Percentiles rank a stretch among this genome's conserved stretches.
phyloP scores from a whole-genome alignment of 2,329 filamentous ascomycete species.

The Penicillium brevicompactum region DNA sequence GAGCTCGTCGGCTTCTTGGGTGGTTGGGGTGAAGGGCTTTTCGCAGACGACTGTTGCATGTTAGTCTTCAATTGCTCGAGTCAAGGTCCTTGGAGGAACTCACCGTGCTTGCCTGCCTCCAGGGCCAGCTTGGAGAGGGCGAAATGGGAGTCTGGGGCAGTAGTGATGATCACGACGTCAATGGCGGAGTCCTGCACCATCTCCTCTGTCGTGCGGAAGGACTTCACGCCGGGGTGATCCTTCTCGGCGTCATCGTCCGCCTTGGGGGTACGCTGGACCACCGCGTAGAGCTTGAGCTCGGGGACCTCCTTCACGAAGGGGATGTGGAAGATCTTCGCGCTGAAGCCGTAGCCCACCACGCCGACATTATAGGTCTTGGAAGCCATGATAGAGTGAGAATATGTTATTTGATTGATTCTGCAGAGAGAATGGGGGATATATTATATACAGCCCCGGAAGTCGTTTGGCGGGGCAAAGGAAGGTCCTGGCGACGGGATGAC shows the following conservation, averaged over 20 bases:
- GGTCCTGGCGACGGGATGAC: constrained; percentile 43
- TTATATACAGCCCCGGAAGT: neutral
- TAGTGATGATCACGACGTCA: constrained; percentile 71
- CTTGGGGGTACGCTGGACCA: constrained; percentile 73
- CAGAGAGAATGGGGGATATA: neutral
- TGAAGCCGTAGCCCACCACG: constrained; percentile 63
- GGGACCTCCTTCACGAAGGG: constrained; percentile 70
- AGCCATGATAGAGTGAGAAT: constrained; percentile 34
- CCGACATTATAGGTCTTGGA: constrained; percentile 57
- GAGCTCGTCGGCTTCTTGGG: constrained; percentile 67
- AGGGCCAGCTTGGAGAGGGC: constrained; percentile 65
- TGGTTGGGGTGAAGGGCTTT: constrained; percentile 78
- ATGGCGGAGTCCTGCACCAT: constrained; percentile 67
- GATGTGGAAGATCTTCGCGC: constrained; percentile 81
- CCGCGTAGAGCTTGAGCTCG: constrained; percentile 68
- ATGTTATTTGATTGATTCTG: constrained; percentile 22
- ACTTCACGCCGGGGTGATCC: constrained; percentile 67
- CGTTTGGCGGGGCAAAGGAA: constrained; percentile 32
- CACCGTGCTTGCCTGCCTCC: constrained; percentile 68
- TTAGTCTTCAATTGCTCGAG: neutral
- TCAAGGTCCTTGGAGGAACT: neutral
- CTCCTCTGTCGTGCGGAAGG: constrained; percentile 64
- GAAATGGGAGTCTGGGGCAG: constrained; percentile 72
- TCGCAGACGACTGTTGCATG: constrained; percentile 65
- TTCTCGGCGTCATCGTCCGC: constrained; percentile 66